Evolutionary conservation across 441 rosid species (phyloP).

Genomic region (Pelargonium citronellum): DNA sequence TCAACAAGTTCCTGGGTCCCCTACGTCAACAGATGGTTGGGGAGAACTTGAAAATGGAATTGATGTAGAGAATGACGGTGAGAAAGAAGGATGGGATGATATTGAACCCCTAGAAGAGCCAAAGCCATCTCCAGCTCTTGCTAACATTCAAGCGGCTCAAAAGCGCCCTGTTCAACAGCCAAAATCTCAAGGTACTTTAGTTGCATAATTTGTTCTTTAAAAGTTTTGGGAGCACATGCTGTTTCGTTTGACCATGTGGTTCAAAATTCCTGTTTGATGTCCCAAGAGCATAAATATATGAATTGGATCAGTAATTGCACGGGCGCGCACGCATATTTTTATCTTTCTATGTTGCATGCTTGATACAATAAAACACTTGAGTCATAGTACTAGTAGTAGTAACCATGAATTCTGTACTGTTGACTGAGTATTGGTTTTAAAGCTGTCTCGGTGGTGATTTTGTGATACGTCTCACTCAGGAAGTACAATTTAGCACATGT

Average conservation of each 20-base stretch:
- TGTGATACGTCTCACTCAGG: too few relatives aligned
- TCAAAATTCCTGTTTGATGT: too few relatives aligned
- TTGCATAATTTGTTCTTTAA: too few relatives aligned
- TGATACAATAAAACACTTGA: too few relatives aligned
- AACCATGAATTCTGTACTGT: too few relatives aligned
- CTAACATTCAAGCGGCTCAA: slow-evolving; percentile 93
- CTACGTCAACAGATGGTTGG: slow-evolving; percentile 98
- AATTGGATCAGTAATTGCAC: neutral
- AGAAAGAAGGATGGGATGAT: slow-evolving; percentile 97
- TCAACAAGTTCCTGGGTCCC: slow-evolving; percentile 68
- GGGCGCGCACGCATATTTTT: neutral
- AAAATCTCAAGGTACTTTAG: slow-evolving; percentile 54
- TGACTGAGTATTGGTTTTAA: too few relatives aligned
- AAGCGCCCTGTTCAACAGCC: slow-evolving; percentile 69
- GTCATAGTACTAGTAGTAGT: too few relatives aligned
- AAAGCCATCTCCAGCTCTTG: slow-evolving; percentile 69
- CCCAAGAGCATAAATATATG: neutral
- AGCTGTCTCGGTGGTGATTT: too few relatives aligned
- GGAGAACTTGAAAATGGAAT: slow-evolving; percentile 91
- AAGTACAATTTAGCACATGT: too few relatives aligned
- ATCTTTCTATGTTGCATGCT: too few relatives aligned
- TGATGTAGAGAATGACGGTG: slow-evolving; percentile 57
- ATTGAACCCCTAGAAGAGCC: slow-evolving; percentile 87
- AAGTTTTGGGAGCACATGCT: too few relatives aligned
- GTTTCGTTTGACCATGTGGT: too few relatives aligned